Evolutionary conservation across 495 filamentous ascomycete species (phyloP), one percentile per base, ranked within the genome.

Genomic region (Clavariopsis aquatica): DNA sequence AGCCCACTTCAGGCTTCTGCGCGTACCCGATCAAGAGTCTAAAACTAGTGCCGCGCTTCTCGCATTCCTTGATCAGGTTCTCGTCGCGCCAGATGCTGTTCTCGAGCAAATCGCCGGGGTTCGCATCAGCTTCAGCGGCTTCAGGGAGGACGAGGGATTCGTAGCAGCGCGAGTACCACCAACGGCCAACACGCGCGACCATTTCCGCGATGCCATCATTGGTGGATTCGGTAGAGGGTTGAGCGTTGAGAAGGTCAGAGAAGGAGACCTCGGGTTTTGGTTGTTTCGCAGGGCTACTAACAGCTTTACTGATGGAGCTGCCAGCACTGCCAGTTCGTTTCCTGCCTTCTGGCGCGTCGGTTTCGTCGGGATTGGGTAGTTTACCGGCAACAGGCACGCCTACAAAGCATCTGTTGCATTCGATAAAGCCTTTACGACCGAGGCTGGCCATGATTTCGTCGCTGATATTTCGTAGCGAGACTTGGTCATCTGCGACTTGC

Each of bases 131-230:
- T 43, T 68, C 72, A 55, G 81, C 80, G 27, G 80, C 82, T 26
- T 83, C 78, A 1, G 81, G 77, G 24, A 82, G 75, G 17, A 87
- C 78, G 8, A 82, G 78, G 22, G 75, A 81, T 78, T 98, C 94
- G 74, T 98, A 98, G 79, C 92, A 96, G 53, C 87, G 83, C 4
- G 84, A 88, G 75, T 96, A 97, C 94, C 95, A 98, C 92, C 92
- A 98, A 41, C 95, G 81, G 17, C 94, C 95, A 8, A 98, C 93
- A 63, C 85, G 87, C 20, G 92, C 86, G 20, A 98, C 92, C 79
- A 96, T 95, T 70, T 91, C 92, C 3, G 90, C 89, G 69, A 97
- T 95, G 56, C 84, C 87, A 68, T 90, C 88, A 70, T 95, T 91
- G 28, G 58, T 63, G 28, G 68, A 66, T 7, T 67, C 58, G 17